Conservation (phyloP, 2,329 filamentous ascomycete species). For the Scorias spongiosa region DNA sequence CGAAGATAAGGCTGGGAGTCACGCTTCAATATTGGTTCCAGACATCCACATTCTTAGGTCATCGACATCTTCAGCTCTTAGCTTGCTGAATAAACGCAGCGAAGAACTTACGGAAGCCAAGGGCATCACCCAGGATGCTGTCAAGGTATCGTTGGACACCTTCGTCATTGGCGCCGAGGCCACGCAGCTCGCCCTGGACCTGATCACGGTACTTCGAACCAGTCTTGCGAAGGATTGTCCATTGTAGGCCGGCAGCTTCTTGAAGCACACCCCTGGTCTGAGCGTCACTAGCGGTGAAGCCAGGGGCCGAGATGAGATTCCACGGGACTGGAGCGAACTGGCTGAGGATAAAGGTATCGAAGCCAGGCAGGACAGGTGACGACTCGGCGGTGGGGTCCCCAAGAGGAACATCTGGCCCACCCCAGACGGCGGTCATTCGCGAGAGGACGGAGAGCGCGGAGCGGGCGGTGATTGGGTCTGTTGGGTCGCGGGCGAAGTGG, state of each 20-base stretch:
- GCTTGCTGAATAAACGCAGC: conserved; percentile 25
- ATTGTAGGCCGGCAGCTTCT: conserved; percentile 77
- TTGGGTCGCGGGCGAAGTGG: conserved; percentile 63
- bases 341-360: conserved; percentile 79
- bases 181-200: conserved; percentile 48
- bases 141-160: conserved; percentile 50
- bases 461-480: conserved; percentile 49
- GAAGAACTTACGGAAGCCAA: conserved; percentile 32
- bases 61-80: conserved; percentile 4
- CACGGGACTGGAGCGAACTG: conserved; percentile 82
- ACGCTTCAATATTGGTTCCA: too few species aligned
- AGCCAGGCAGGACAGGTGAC: conserved; percentile 56
- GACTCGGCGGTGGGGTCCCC: conserved; percentile 36
- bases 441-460: conserved; percentile 71
- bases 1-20: too few species aligned
- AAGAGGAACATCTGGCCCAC: conserved; percentile 56
- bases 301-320: conserved; percentile 65
- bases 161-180: conserved; percentile 50
- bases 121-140: conserved; percentile 30
- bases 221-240: conserved; percentile 79
- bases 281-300: conserved; percentile 73
- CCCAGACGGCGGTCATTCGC: conserved; percentile 78
- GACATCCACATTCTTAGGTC: too few species aligned
- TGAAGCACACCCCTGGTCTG: conserved; percentile 76
- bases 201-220: conserved; percentile 65